Conservation (phyloP, 768 basidiomycete species). For the Kwoniella mangroviensis region DNA sequence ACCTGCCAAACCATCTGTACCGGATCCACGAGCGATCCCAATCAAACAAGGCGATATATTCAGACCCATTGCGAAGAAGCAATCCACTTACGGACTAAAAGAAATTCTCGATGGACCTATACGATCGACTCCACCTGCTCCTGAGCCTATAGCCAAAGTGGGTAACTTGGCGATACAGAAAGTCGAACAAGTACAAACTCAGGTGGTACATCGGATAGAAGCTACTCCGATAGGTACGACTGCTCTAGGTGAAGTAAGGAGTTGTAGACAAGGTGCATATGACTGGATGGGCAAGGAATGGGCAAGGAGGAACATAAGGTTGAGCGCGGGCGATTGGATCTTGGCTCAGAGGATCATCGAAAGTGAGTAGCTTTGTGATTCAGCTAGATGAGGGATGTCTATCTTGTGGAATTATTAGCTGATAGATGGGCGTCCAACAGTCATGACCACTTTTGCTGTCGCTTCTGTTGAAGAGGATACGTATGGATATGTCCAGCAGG, state of each 20-base stretch:
- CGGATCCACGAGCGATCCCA: constrained; percentile 38
- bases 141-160: constrained; percentile 30
- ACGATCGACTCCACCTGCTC: constrained; percentile 24
- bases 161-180: constrained; percentile 18
- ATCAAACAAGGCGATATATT: constrained; percentile 49
- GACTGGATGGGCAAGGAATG: constrained; percentile 42
- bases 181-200: constrained; percentile 29
- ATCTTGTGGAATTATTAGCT: background rate
- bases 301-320: constrained; percentile 30
- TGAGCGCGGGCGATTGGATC: constrained; percentile 9
- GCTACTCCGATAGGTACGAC: constrained; percentile 24
- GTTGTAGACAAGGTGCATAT: constrained; percentile 23
- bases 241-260: constrained; percentile 32
- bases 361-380: constrained; percentile 31
- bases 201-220: constrained; percentile 37
- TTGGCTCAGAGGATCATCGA: constrained; percentile 34
- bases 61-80: constrained; percentile 31
- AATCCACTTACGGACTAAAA: constrained; percentile 28
- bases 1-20: constrained; percentile 15
- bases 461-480: constrained; percentile 53
- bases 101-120: constrained; percentile 42
- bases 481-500: constrained; percentile 54
- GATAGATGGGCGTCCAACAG: constrained; percentile 25
- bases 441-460: constrained; percentile 43
- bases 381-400: background rate